Percentiles rank a stretch among this genome's conserved stretches.
These are phyloP conservation scores for Starmerella etchellsii DNA, from an alignment of 805 yeast species.

Conservation along the genomic window DNA sequence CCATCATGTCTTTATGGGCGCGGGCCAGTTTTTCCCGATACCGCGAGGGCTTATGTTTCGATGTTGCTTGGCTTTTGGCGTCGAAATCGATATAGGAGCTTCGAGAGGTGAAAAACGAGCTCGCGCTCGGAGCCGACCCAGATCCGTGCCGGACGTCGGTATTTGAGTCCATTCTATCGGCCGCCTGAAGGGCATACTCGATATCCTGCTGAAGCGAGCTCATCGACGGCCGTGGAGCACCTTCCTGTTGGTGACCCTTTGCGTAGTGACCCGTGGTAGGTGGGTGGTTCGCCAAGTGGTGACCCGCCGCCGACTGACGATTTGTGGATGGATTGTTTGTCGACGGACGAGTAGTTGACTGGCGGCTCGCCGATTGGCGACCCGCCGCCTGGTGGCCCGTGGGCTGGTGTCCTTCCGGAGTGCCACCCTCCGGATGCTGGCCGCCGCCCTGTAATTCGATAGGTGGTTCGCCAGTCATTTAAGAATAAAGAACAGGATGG, in stretches of 20 bases:
- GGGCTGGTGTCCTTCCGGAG: too few species aligned
- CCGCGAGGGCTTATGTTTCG: background rate
- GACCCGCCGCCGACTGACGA: too few species aligned
- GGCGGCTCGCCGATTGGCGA: too few species aligned
- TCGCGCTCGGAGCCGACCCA: too few species aligned
- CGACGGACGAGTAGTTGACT: too few species aligned
- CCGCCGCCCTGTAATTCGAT: constrained; percentile 8
- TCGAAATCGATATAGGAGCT: constrained; percentile 16
- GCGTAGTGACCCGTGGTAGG: too few species aligned
- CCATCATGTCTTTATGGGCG: background rate
- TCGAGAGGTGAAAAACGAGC: constrained; percentile 7
- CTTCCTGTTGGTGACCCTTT: too few species aligned
- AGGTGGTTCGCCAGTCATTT: constrained; percentile 2
- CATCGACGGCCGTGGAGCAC: constrained; percentile 3
- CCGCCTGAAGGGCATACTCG: constrained; percentile 13
- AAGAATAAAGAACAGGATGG: too few species aligned
- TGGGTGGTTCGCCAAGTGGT: too few species aligned
- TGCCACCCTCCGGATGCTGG: too few species aligned
- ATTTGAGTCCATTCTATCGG: constrained; percentile 1
- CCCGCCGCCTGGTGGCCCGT: too few species aligned
- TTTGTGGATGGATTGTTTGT: too few species aligned
- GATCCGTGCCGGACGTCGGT: background rate
- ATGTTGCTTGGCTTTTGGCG: background rate
- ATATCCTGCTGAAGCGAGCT: constrained; percentile 16
- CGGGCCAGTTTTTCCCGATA: background rate